Evolutionary conservation across 2,329 filamentous ascomycete genomes (phyloP).

Genomic region (Didymella glomerata): DNA sequence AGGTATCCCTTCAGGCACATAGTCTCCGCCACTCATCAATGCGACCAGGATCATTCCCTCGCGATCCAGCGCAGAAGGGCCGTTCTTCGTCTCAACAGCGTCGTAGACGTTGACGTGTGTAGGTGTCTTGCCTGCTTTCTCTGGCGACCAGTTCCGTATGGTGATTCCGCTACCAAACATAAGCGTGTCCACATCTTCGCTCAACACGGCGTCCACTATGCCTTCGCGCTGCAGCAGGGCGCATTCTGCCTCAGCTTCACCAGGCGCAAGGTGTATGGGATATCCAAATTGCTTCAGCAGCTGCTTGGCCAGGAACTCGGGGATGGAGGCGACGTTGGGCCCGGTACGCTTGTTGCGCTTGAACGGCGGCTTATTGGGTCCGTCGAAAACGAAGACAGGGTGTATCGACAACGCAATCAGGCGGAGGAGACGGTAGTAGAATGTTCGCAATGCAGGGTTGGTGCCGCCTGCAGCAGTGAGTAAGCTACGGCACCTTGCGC

Average conservation of each 20-base stretch:
- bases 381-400: slow-evolving; percentile 90
- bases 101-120: slow-evolving; percentile 90
- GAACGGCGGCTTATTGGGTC: slow-evolving; percentile 81
- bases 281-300: slow-evolving; percentile 87
- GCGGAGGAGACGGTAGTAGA: slow-evolving; percentile 89
- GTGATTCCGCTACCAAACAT: slow-evolving; percentile 92
- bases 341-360: slow-evolving; percentile 83
- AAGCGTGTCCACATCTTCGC: slow-evolving; percentile 94
- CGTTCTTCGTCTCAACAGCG: slow-evolving; percentile 63
- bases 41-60: slow-evolving; percentile 95
- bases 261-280: slow-evolving; percentile 83
- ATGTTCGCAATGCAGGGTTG: slow-evolving; percentile 87
- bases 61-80: slow-evolving; percentile 71
- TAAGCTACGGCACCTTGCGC: neutral
- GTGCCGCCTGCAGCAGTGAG: slow-evolving; percentile 68
- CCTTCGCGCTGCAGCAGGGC: slow-evolving; percentile 82
- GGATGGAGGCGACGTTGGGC: slow-evolving; percentile 69
- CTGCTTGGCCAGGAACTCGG: slow-evolving; percentile 80
- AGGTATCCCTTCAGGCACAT: slow-evolving; percentile 85
- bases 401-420: slow-evolving; percentile 80
- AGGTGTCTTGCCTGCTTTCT: slow-evolving; percentile 72
- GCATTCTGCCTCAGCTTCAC: slow-evolving; percentile 96
- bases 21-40: slow-evolving; percentile 94
- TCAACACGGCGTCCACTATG: slow-evolving; percentile 80
- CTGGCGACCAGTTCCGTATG: slow-evolving; percentile 83